These are phyloP conservation scores for Quercus bicolor DNA, from an alignment of 306 rosid species.

Conservation along the genomic window DNA sequence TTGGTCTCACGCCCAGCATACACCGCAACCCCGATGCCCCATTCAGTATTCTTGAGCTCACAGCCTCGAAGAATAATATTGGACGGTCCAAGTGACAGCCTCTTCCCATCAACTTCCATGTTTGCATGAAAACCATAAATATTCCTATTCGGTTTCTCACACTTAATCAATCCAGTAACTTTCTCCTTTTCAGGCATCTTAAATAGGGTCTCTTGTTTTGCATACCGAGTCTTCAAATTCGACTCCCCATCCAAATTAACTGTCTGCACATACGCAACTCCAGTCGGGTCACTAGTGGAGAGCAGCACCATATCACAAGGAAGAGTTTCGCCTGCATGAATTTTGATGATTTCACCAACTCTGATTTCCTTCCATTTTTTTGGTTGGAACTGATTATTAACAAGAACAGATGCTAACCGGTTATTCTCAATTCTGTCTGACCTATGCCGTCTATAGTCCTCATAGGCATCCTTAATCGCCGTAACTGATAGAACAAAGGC, in stretches of 20 bases:
- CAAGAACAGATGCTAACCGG: conserved; percentile 66
- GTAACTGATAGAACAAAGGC: conserved; percentile 83
- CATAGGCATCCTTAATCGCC: conserved; percentile 87
- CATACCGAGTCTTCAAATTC: conserved; percentile 88
- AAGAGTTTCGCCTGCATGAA: conserved; percentile 56
- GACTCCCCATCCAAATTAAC: conserved; percentile 93
- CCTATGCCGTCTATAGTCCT: conserved; percentile 83
- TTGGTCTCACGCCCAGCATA: conserved; percentile 92
- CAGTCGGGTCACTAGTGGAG: conserved; percentile 87
- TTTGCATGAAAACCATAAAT: conserved; percentile 85
- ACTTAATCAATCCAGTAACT: conserved; percentile 61
- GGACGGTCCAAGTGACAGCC: conserved; percentile 85
- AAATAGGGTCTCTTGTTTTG: conserved; percentile 84
- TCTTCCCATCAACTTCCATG: conserved; percentile 75
- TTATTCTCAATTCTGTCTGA: conserved; percentile 85
- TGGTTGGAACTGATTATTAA: conserved; percentile 42
- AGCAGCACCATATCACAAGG: conserved; percentile 96
- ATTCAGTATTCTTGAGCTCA: conserved; percentile 78
- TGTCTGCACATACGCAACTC: conserved; percentile 93
- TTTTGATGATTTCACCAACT: conserved; percentile 80
- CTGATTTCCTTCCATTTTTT: conserved; percentile 71
- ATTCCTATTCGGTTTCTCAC: conserved; percentile 93
- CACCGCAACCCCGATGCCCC: conserved; percentile 84
- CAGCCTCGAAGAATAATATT: conserved; percentile 88
- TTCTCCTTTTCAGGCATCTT: conserved; percentile 57